Base-by-base conservation (phyloP, 192 early-diverging fungal genomes). In the Coemansia sp. region DNA sequence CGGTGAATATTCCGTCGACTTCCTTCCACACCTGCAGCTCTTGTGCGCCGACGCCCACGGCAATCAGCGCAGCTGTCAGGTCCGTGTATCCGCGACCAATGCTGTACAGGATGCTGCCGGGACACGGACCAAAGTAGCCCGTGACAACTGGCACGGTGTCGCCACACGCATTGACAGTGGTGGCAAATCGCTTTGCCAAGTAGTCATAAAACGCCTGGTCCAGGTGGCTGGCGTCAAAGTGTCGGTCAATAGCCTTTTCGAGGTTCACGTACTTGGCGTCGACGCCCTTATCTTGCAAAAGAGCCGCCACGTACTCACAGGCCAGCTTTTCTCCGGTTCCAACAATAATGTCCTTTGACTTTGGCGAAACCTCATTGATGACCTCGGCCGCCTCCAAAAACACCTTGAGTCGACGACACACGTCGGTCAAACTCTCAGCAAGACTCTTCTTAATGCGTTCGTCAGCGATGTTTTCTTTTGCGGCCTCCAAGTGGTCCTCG, bases 1-100 rank as follows among this genome's bases (percentile, higher is more conserved):
- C 97, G 0, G 95, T 99, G 67, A 97, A 99, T 62, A 99, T 99
- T 44, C 97, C 97, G 59, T 99, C 97, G 8, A 99, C 97, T 63
- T 99, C 97, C 72, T 99, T 99, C 94, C 94, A 99, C 11, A 99
- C 91, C 72, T 99, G 97, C 60, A 99, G 84, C 62, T 99, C 97
- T 42, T 88, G 83, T 12, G 95, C 95, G 48, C 83, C 70, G 5
- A 95, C 63, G 8, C 87, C 97, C 8, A 97, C 97, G 2, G 97
- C 93, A 35, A 93, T 85, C 46, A 99, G 82, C 1, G 97, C 97
- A 17, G 97, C 95, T 17, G 94, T 95, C 58, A 99, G 82, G 68
- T 99, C 97, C 0, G 97, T 99, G 82, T 99, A 99, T 12, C 97
- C 97, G 39, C 97, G 92, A 11, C 97, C 97, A 62, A 99, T 90